phyloP scores from a whole-genome alignment of 2,329 filamentous ascomycete genomes.

The Xylariaceae sp. region DNA sequence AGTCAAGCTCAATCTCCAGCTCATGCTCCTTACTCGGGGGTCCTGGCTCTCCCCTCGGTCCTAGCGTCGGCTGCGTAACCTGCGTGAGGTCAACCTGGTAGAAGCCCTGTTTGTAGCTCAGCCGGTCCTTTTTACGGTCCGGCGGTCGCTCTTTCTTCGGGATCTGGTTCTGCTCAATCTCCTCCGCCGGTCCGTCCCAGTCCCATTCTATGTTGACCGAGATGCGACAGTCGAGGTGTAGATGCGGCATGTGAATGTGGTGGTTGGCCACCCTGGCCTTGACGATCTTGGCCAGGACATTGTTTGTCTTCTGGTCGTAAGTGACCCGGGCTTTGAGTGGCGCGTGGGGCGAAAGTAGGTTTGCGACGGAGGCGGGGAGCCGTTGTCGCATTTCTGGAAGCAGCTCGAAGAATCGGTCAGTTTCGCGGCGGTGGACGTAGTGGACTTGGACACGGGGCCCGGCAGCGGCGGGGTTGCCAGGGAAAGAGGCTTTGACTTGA shows the following conservation, averaged over 20 bases:
- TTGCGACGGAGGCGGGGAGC: constrained; percentile 61
- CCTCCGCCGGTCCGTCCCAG: constrained; percentile 65
- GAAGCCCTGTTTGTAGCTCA: constrained; percentile 83
- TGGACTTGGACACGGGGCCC: constrained; percentile 57
- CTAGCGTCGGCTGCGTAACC: constrained; percentile 55
- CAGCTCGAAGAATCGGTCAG: constrained; percentile 80
- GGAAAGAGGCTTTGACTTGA: constrained; percentile 55
- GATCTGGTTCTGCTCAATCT: constrained; percentile 42
- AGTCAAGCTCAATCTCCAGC: constrained; percentile 73
- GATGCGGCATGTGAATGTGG: constrained; percentile 76
- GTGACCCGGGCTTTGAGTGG: constrained; percentile 67
- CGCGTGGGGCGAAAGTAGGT: constrained; percentile 56
- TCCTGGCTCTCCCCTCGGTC: constrained; percentile 36
- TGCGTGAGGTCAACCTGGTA: constrained; percentile 94
- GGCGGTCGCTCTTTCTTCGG: constrained; percentile 39
- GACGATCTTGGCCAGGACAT: constrained; percentile 77
- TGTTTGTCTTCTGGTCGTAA: constrained; percentile 66
- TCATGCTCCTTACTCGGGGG: constrained; percentile 66
- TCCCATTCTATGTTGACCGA: constrained; percentile 94
- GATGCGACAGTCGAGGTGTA: constrained; percentile 83
- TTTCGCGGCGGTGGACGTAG: constrained; percentile 79
- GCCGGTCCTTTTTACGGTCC: constrained; percentile 79
- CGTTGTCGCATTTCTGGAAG: constrained; percentile 53
- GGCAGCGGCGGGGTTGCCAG: constrained; percentile 46
- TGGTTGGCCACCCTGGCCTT: constrained; percentile 86